Base-by-base conservation (phyloP, 768 basidiomycete genomes). In the Suillus sp. region DNA sequence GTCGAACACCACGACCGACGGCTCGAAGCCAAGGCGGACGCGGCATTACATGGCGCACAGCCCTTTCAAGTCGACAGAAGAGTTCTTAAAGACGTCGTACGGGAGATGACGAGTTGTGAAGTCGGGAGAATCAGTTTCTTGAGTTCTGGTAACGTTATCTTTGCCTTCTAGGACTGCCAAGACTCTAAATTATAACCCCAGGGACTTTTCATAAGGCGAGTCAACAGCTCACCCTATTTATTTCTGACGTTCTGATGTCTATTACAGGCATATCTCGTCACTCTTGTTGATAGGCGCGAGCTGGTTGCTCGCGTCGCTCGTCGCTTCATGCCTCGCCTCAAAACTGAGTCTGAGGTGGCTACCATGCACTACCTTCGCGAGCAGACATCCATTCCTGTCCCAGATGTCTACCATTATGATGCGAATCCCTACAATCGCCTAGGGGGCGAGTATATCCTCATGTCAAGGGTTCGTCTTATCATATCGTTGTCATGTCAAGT, bases 291-390 rank as follows among this genome's bases (percentile, higher is more conserved):
- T 69, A 77, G 81, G 18, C 77, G 82, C 58, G 81, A 90, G 63
- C 73, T 94, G 48, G 87, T 95, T 9, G 91, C 90, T 7, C 85
- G 92, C 43, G 90, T 94, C 27, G 92, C 92, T 3, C 87, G 92
- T 58, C 85, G 90, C 11, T 94, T 90, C 74, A 92, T 94, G 91
- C 89, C 92, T 1, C 84, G 89, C 38, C 82, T 93, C 67, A 95
- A 95, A 78, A 93, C 90, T 4, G 89, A 91, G 73, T 93, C 92
- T 0, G 93, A 95, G 71, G 89, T 93, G 9, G 92, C 92, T 3
- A 95, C 92, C 0, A 87, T 94, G 78, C 82, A 83, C n/a, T 94
- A 88, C 72, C 81, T 95, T 32, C 87, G 90, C 57, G 80, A 87
- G 67, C 81, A 85, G 66, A 91, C 91, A 5, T 75, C 78, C 61